phyloP scores from a whole-genome alignment of 2,329 filamentous ascomycete genomes.

The Hymenoscyphus salicellus region DNA sequence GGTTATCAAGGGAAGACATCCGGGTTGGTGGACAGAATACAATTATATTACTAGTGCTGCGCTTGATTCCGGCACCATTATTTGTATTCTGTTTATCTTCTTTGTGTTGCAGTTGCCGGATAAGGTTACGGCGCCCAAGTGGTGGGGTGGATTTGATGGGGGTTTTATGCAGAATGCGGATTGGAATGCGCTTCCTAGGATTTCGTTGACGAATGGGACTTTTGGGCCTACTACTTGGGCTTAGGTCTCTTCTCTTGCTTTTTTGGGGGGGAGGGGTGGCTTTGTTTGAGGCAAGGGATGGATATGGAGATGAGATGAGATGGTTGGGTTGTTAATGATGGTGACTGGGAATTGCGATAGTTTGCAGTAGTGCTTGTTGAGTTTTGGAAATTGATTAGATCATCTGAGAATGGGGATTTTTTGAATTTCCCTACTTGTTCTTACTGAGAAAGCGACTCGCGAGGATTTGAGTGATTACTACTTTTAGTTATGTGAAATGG shows the following conservation, averaged over 20 bases:
- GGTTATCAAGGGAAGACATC: constrained; percentile 60
- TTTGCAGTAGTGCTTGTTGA: too few species aligned
- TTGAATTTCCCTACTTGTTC: too few species aligned
- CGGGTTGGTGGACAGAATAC: constrained; percentile 74
- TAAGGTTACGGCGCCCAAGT: constrained; percentile 51
- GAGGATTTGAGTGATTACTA: too few species aligned
- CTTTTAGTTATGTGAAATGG: too few species aligned
- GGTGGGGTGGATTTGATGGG: constrained; percentile 43
- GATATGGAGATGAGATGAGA: too few species aligned
- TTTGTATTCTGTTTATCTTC: constrained; percentile 68
- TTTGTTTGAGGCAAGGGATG: too few species aligned
- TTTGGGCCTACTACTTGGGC: constrained; percentile 23
- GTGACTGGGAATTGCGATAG: too few species aligned
- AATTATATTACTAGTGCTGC: constrained; percentile 73
- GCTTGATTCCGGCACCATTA: constrained; percentile 64
- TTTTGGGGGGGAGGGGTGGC: neutral
- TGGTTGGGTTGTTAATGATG: too few species aligned
- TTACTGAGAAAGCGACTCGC: too few species aligned
- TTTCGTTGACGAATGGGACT: constrained; percentile 13
- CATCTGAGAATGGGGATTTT: too few species aligned
- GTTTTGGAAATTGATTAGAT: too few species aligned
- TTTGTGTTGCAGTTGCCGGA: constrained; percentile 61
- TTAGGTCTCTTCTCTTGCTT: neutral
- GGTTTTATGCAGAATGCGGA: constrained; percentile 14
- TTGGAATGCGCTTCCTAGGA: constrained; percentile 19